A percentile compares a stretch with the other conserved stretches of the same genome.
These are phyloP conservation scores for Russula sp. DNA, from an alignment of 768 basidiomycete genomes.

Conservation along the genomic window DNA sequence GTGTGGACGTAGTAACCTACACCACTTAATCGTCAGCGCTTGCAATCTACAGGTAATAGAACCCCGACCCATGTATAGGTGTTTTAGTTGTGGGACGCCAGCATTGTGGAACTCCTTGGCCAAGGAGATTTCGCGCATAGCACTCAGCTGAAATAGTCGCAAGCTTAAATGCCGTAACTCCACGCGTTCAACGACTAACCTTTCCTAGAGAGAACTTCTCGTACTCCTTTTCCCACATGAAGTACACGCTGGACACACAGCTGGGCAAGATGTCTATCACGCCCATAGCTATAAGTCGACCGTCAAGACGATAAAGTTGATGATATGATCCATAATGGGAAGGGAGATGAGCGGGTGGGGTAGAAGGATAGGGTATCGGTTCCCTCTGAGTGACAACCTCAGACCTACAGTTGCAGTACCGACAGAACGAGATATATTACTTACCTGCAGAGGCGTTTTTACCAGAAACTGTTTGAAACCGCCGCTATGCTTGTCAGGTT, in stretches of 20 bases:
- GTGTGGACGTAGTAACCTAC: conserved; percentile 90
- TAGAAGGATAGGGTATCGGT: conserved; percentile 51
- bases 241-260: conserved; percentile 85
- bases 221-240: conserved; percentile 76
- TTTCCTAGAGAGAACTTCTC: conserved; percentile 73
- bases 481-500: conserved; percentile 42
- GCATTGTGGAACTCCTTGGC: conserved; percentile 67
- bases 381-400: conserved; percentile 38
- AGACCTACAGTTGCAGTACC: background rate
- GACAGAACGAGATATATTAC: conserved; percentile 23
- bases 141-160: conserved; percentile 57
- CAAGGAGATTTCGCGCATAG: conserved; percentile 72
- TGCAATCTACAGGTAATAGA: background rate
- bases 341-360: conserved; percentile 56
- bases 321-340: conserved; percentile 88
- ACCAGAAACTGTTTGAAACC: conserved; percentile 76
- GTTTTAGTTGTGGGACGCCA: conserved; percentile 56
- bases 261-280: conserved; percentile 86
- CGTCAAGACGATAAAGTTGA: conserved; percentile 80
- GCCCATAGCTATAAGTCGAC: conserved; percentile 73
- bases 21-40: background rate
- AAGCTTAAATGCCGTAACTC: background rate
- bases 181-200: conserved; percentile 34
- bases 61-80: conserved; percentile 79
- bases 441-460: conserved; percentile 64